Evolutionary conservation across 768 basidiomycete genomes (phyloP).

Genomic region (Leccinellum rugosiceps): DNA sequence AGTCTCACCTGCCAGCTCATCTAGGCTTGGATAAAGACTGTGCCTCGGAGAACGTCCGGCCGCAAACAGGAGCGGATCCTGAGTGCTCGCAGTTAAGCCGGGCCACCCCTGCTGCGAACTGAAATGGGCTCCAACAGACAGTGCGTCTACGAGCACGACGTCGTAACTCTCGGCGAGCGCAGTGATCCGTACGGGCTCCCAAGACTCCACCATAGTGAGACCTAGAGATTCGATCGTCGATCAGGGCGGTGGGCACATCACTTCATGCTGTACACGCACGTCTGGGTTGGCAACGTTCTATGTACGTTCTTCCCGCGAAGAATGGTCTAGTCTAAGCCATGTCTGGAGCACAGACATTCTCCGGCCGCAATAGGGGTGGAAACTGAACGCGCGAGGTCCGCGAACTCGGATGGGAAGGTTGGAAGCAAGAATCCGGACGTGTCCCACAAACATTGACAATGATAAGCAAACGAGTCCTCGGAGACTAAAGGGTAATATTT

Average conservation of each 20-base stretch:
- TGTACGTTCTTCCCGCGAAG: slow-evolving; percentile 55
- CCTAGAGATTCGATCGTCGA: slow-evolving; percentile 29
- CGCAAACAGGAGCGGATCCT: no score
- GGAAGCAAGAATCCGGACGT: slow-evolving; percentile 52
- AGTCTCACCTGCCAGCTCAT: slow-evolving; percentile 55
- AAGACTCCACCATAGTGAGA: slow-evolving; percentile 60
- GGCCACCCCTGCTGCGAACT: slow-evolving; percentile 43
- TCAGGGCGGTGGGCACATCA: background rate
- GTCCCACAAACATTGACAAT: background rate
- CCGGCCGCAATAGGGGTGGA: slow-evolving; percentile 63
- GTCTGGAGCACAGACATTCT: slow-evolving; percentile 59
- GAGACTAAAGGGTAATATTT: background rate
- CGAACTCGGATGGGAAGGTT: slow-evolving; percentile 58
- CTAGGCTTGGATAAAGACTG: no score
- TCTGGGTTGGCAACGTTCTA: slow-evolving; percentile 69
- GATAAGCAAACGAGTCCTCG: background rate
- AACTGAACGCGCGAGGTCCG: slow-evolving; percentile 51
- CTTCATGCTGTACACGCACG: slow-evolving; percentile 32
- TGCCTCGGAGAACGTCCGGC: no score
- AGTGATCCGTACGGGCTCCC: slow-evolving; percentile 55
- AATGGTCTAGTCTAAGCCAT: slow-evolving; percentile 66
- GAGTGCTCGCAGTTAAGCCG: slow-evolving; percentile 50
- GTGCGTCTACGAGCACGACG: slow-evolving; percentile 65
- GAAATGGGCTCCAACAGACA: slow-evolving; percentile 72
- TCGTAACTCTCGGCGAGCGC: slow-evolving; percentile 65